These are phyloP conservation scores for Rhizopogon sp. DNA, from an alignment of 768 basidiomycete species.

Conservation along the genomic window DNA sequence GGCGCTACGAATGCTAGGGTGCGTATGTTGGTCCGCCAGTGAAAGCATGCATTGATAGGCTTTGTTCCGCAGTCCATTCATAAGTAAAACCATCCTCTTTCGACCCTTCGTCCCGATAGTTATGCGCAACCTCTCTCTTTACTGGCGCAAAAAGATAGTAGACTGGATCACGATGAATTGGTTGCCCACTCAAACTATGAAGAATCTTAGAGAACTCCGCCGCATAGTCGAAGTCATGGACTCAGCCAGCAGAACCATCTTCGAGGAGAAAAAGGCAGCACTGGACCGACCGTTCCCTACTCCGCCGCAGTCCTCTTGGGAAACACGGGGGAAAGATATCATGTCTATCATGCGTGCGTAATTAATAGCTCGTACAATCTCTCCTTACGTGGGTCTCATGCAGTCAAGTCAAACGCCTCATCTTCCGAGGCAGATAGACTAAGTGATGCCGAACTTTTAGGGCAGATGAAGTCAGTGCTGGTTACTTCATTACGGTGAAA, in stretches of 20 bases:
- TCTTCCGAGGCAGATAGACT: conserved; percentile 15
- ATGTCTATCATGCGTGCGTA: conserved; percentile 26
- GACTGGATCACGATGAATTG: conserved; percentile 14
- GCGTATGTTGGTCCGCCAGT: not conserved
- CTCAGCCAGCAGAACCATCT: conserved; percentile 8
- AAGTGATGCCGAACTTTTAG: conserved; percentile 19
- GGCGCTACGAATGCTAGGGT: conserved; percentile 17
- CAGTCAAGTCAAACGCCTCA: conserved; percentile 20
- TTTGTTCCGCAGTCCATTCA: too few relatives aligned
- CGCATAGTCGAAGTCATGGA: conserved; percentile 15
- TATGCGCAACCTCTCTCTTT: conserved; percentile 9
- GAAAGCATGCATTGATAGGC: not conserved
- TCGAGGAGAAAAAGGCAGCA: conserved; percentile 17
- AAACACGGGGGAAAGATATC: conserved; percentile 13
- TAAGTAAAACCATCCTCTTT: not conserved
- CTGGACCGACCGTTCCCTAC: not conserved
- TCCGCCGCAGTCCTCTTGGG: not conserved
- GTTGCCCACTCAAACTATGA: not conserved
- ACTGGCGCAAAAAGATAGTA: conserved; percentile 11
- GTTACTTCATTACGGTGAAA: too few relatives aligned
- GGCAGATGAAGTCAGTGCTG: conserved; percentile 21
- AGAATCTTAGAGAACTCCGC: not conserved
- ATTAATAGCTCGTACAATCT: not conserved
- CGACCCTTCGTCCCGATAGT: conserved; percentile 14
- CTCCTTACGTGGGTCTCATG: not conserved